These are phyloP conservation scores for Mycosphaerelloides madeirae DNA, from an alignment of 2,329 filamentous ascomycete species.

Conservation along the genomic window DNA sequence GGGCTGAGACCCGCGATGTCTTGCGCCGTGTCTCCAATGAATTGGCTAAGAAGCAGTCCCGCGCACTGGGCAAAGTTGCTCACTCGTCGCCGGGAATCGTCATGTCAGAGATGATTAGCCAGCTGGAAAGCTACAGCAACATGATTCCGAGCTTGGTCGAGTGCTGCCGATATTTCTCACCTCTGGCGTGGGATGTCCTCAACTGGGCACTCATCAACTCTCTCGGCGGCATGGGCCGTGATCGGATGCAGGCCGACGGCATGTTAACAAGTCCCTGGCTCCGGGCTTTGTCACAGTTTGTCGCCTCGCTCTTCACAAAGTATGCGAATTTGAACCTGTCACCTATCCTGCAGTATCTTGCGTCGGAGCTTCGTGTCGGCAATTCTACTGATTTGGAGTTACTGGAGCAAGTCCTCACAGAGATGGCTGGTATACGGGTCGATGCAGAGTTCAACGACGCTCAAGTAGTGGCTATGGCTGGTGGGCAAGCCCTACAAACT, in stretches of 20 bases:
- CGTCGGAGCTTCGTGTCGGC: slow-evolving; percentile 72
- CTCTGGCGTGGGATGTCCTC: slow-evolving; percentile 85
- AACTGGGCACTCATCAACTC: slow-evolving; percentile 85
- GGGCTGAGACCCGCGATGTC: slow-evolving; percentile 73
- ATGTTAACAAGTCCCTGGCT: slow-evolving; percentile 88
- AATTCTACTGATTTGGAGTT: slow-evolving; percentile 90
- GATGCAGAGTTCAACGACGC: slow-evolving; percentile 83
- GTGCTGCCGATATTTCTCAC: slow-evolving; percentile 89
- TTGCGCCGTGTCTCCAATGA: slow-evolving; percentile 87
- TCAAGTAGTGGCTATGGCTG: slow-evolving; percentile 82
- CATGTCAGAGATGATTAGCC: slow-evolving; percentile 80
- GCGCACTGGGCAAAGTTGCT: slow-evolving; percentile 85
- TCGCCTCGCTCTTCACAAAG: slow-evolving; percentile 81
- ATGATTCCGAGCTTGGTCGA: slow-evolving; percentile 92
- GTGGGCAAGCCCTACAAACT: slow-evolving; percentile 71
- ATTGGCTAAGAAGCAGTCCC: slow-evolving; percentile 80
- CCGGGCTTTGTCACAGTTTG: slow-evolving; percentile 82
- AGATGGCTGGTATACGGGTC: slow-evolving; percentile 90
- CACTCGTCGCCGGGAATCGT: slow-evolving; percentile 87
- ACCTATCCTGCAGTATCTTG: slow-evolving; percentile 85
- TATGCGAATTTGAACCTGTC: slow-evolving; percentile 79
- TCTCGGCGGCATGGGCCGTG: slow-evolving; percentile 54
- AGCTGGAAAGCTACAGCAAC: slow-evolving; percentile 92
- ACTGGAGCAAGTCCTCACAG: slow-evolving; percentile 79
- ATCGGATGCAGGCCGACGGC: slow-evolving; percentile 58